Conservation (phyloP, 768 basidiomycete species). For the Xerocomus potaroensis region DNA sequence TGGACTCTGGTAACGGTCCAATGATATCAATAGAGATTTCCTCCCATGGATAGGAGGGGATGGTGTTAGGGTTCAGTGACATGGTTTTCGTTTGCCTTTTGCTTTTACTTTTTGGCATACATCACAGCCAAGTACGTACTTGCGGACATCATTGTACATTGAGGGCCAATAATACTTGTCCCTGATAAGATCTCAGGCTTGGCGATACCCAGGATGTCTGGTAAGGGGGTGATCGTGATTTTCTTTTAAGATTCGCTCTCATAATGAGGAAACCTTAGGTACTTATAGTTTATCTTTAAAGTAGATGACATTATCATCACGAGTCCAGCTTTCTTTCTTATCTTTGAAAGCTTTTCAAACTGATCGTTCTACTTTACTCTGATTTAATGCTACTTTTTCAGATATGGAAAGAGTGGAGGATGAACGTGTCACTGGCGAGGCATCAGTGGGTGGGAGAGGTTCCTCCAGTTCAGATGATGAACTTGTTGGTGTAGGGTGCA, state of each 20-base stretch:
- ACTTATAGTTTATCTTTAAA: not conserved
- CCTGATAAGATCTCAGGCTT: not conserved
- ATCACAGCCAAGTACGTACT: not conserved
- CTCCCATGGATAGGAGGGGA: not conserved
- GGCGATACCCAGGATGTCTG: constrained; percentile 18
- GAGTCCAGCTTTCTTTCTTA: not conserved
- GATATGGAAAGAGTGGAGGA: too few species aligned
- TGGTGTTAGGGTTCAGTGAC: not conserved
- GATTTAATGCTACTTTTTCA: not conserved
- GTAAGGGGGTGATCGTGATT: not conserved
- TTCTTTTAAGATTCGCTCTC: not conserved
- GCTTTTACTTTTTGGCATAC: not conserved
- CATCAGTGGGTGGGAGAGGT: too few species aligned
- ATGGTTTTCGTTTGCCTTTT: not conserved
- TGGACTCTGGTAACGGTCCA: too few species aligned
- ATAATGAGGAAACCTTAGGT: not conserved
- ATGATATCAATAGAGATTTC: not conserved
- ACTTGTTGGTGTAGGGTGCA: too few species aligned
- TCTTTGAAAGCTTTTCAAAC: not conserved
- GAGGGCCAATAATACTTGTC: not conserved
- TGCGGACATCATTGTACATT: not conserved
- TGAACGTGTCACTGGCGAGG: too few species aligned
- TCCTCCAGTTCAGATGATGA: too few species aligned
- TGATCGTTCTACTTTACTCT: not conserved
- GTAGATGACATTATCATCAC: not conserved